Evolutionary conservation across 768 basidiomycete genomes (phyloP), one percentile per base, ranked within the genome.

Genomic region (Pluteus cervinus): DNA sequence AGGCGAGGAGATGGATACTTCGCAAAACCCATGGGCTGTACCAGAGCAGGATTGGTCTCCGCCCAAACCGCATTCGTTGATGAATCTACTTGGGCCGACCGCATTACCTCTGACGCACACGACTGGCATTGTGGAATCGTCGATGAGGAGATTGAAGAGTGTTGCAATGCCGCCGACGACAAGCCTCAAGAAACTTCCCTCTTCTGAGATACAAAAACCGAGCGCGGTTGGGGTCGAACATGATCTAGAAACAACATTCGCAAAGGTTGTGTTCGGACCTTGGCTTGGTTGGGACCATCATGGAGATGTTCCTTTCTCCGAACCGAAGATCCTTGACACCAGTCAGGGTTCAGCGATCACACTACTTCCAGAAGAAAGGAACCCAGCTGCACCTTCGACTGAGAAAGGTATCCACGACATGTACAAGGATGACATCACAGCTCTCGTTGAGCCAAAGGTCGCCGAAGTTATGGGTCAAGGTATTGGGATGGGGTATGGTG

Each of bases 401-500:
- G n/a, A 36, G 3, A 41, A 35, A 22, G 33, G 14, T 17, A 36
- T 35, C 33, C 75, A 81, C 47, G 60, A 79, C 44, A 74, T 75
- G 4, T 58, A 62, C 33, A 66, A 62, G 40, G 80, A 85, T 42
- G 68, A 63, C 24, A 81, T 88, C 51, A 69, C 65, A 11, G 61
- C 85, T 7, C 64, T 83, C 15, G 58, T 85, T 9, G 65, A 72
- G 25, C 67, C 71, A 5, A 56, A 57, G 5, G 47, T 66, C 0
- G 52, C 72, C 6, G 61, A 69, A 1, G 55, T 58, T 24, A 48
- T 83, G 24, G 47, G 52, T 4, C 57, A 66, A 4, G 79, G 79
- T 5, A 70, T 86, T 61, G 79, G 81, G 4, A 70, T 86, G 62
- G 79, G 78, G 1, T 45, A 86, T 10, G 71, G 69, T 3, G 81